These are phyloP conservation scores for Neurospora intermedia DNA, from an alignment of 495 filamentous ascomycete genomes.

Conservation along the genomic window DNA sequence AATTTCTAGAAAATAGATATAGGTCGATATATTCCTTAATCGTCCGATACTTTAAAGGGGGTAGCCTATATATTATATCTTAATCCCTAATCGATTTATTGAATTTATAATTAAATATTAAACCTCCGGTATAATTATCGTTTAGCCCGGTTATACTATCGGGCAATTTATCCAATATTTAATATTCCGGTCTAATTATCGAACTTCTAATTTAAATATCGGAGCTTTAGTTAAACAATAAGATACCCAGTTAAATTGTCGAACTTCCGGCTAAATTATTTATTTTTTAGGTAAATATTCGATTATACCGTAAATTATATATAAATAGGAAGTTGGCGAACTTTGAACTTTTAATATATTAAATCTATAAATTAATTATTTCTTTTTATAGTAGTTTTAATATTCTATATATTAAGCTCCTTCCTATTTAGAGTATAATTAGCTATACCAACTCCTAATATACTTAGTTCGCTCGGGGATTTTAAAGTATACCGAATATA, in stretches of 20 bases:
- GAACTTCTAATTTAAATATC: neutral
- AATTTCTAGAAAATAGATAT: neutral
- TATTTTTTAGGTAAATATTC: neutral
- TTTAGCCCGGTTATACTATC: too few relatives aligned
- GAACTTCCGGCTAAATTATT: neutral
- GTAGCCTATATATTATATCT: neutral
- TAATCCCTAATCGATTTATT: neutral
- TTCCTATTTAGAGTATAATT: neutral
- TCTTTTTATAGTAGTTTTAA: neutral
- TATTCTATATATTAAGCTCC: neutral
- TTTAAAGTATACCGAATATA: neutral
- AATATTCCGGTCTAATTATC: too few relatives aligned
- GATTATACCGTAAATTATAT: neutral
- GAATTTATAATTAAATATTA: neutral
- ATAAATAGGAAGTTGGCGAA: neutral
- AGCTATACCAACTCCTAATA: neutral
- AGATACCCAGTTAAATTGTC: neutral
- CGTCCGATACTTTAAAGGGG: neutral
- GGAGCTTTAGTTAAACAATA: too few relatives aligned
- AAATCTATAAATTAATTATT: neutral
- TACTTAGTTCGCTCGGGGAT: neutral
- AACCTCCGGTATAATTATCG: neutral
- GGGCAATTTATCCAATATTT: too few relatives aligned
- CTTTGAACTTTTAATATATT: neutral
- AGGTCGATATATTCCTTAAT: neutral